A percentile compares a stretch with the other conserved stretches of the same genome.
Evolutionary conservation across 352 stramenopile genomes (phyloP).

Genomic region (Phytophthora vignae): DNA sequence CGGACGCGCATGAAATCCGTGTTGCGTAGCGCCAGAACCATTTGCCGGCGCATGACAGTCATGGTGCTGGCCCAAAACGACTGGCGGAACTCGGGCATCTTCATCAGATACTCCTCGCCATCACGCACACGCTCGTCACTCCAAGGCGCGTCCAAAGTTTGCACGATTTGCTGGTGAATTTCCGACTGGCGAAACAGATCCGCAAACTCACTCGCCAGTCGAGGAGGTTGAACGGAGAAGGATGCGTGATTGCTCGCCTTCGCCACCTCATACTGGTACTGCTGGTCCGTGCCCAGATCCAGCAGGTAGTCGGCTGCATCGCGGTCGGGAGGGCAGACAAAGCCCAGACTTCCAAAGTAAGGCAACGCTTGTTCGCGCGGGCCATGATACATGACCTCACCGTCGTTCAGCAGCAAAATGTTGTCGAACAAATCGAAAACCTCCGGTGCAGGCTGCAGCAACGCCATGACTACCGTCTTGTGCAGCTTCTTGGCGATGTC

Average conservation of each 20-base stretch:
- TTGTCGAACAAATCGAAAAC: slow-evolving; percentile 93
- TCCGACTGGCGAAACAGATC: slow-evolving; percentile 27
- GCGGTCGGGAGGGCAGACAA: slow-evolving; percentile 35
- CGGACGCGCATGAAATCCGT: slow-evolving; percentile 27
- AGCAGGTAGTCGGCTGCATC: slow-evolving; percentile 52
- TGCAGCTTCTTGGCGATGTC: slow-evolving; percentile 47
- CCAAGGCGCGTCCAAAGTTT: slow-evolving; percentile 67
- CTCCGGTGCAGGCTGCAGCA: slow-evolving; percentile 91
- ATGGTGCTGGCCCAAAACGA: slow-evolving; percentile 62
- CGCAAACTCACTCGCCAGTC: slow-evolving; percentile 27
- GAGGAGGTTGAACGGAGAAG: slow-evolving; percentile 7
- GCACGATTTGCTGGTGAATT: slow-evolving; percentile 40
- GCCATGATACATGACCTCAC: slow-evolving; percentile 56
- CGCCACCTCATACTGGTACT: slow-evolving; percentile 31
- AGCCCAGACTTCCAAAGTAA: slow-evolving; percentile 63
- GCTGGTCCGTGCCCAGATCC: slow-evolving; percentile 40
- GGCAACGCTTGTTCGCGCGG: slow-evolving; percentile 32
- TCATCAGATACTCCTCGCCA: slow-evolving; percentile 53
- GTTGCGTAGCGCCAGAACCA: slow-evolving; percentile 47
- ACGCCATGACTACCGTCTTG: slow-evolving; percentile 62
- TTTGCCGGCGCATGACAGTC: slow-evolving; percentile 46
- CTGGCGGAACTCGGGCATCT: slow-evolving; percentile 39
- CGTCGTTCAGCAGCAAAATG: slow-evolving; percentile 60
- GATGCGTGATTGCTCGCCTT: slow-evolving; percentile 18
- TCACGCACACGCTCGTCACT: slow-evolving; percentile 5